Conservation (phyloP, 768 basidiomycete genomes). For the Kwoniella europaea region DNA sequence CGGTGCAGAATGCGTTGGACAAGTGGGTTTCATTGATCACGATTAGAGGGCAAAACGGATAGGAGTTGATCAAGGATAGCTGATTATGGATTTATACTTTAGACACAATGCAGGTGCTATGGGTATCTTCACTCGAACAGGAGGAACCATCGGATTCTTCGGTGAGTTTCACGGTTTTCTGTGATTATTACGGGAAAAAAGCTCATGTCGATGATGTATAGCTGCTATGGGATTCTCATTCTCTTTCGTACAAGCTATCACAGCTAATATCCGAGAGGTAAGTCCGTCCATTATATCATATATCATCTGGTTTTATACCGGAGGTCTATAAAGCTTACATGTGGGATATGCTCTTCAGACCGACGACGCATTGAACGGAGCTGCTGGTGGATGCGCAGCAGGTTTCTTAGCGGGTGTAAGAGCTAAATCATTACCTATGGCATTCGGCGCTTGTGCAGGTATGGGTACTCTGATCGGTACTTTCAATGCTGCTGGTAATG, state of each 20-base stretch:
- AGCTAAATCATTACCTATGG: slow-evolving; percentile 82
- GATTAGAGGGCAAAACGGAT: neutral
- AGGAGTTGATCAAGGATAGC: neutral
- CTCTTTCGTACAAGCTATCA: slow-evolving; percentile 76
- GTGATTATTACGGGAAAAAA: neutral
- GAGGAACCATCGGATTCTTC: slow-evolving; percentile 88
- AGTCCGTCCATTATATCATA: slow-evolving; percentile 47
- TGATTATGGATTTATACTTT: slow-evolving; percentile 14
- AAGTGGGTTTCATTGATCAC: slow-evolving; percentile 48
- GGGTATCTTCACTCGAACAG: slow-evolving; percentile 84
- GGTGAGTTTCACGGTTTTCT: slow-evolving; percentile 64
- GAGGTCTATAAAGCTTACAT: slow-evolving; percentile 16
- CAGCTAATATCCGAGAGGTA: slow-evolving; percentile 76
- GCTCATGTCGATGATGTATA: slow-evolving; percentile 53
- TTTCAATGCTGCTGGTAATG: slow-evolving; percentile 76
- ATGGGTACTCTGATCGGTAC: slow-evolving; percentile 80
- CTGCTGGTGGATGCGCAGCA: slow-evolving; percentile 86
- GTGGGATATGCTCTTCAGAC: slow-evolving; percentile 31
- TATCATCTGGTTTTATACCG: neutral
- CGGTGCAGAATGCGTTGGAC: slow-evolving; percentile 78
- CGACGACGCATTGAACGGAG: slow-evolving; percentile 80
- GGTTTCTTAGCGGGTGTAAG: slow-evolving; percentile 88
- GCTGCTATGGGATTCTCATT: slow-evolving; percentile 89
- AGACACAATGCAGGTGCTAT: slow-evolving; percentile 76
- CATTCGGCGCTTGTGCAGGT: slow-evolving; percentile 75